These are phyloP conservation scores for Friedmanniomyces simplex DNA, from an alignment of 495 filamentous ascomycete species.

Conservation along the genomic window DNA sequence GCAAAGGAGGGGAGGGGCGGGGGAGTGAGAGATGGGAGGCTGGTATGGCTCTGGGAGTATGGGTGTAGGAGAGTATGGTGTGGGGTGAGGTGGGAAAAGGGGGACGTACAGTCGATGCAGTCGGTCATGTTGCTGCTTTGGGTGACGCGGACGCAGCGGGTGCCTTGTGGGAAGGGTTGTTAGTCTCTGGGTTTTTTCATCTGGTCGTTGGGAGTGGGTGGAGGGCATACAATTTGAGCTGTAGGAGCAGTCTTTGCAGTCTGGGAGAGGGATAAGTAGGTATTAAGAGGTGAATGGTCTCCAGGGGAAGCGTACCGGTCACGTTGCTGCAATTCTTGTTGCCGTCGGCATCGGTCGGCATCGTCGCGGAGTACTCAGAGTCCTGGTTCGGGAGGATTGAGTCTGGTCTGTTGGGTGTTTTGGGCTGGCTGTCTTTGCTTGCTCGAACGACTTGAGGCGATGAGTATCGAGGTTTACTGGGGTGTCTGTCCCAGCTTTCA, in stretches of 20 bases:
- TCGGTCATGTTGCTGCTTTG: conserved; percentile 7
- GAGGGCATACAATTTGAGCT: conserved; percentile 2
- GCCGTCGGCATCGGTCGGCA: conserved; percentile 7
- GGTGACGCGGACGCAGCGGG: conserved; percentile 2
- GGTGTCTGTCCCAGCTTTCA: background rate
- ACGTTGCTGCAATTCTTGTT: conserved; percentile 14
- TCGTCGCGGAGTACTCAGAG: background rate
- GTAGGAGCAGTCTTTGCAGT: conserved; percentile 12
- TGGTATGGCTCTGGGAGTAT: too few species aligned
- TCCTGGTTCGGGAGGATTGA: background rate
- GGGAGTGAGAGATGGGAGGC: background rate
- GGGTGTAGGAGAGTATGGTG: too few species aligned
- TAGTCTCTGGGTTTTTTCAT: background rate
- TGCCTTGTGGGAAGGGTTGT: background rate
- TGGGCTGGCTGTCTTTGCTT: too few species aligned
- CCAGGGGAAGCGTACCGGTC: background rate
- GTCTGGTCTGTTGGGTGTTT: too few species aligned
- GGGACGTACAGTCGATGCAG: conserved; percentile 5
- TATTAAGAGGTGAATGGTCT: background rate
- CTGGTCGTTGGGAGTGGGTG: background rate
- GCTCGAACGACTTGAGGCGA: too few species aligned
- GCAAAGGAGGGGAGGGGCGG: too few species aligned
- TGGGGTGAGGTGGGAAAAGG: background rate
- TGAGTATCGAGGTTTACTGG: background rate
- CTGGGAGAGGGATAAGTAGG: background rate